Evolutionary conservation across 441 rosid species (phyloP).

Genomic region (California macrophylla): DNA sequence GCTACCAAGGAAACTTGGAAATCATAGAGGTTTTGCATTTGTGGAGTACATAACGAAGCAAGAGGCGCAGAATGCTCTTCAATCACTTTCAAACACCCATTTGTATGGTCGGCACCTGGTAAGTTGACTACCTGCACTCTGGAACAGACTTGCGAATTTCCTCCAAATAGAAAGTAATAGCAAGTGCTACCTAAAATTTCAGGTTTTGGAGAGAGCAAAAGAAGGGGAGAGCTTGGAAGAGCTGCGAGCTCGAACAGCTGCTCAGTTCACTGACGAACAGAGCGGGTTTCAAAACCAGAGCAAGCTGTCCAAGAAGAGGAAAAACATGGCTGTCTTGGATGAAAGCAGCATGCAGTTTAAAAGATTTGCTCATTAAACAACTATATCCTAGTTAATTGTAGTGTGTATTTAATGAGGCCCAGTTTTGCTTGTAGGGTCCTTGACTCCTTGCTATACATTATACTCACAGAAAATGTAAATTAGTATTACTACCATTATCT

Average conservation of each 20-base stretch:
- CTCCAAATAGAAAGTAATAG: background rate
- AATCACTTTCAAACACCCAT: constrained; percentile 70
- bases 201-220: constrained; percentile 86
- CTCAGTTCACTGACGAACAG: constrained; percentile 55
- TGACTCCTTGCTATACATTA: background rate
- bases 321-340: constrained; percentile 41
- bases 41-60: constrained; percentile 81
- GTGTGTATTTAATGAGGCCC: constrained; percentile 8
- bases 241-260: constrained; percentile 60
- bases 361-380: constrained; percentile 30
- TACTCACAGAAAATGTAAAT: constrained; percentile 4
- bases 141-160: background rate
- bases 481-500: background rate
- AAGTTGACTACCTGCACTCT: constrained; percentile 19
- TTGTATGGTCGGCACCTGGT: constrained; percentile 90
- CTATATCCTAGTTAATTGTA: background rate
- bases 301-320: constrained; percentile 56
- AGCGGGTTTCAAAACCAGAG: constrained; percentile 32
- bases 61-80: constrained; percentile 72
- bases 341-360: constrained; percentile 48
- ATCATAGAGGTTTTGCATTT: constrained; percentile 69
- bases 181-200: constrained; percentile 4
- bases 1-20: constrained; percentile 72
- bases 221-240: constrained; percentile 80
- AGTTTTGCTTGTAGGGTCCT: constrained; percentile 24